phyloP scores from a whole-genome alignment of 768 basidiomycete genomes.

The Mrakia frigida region DNA sequence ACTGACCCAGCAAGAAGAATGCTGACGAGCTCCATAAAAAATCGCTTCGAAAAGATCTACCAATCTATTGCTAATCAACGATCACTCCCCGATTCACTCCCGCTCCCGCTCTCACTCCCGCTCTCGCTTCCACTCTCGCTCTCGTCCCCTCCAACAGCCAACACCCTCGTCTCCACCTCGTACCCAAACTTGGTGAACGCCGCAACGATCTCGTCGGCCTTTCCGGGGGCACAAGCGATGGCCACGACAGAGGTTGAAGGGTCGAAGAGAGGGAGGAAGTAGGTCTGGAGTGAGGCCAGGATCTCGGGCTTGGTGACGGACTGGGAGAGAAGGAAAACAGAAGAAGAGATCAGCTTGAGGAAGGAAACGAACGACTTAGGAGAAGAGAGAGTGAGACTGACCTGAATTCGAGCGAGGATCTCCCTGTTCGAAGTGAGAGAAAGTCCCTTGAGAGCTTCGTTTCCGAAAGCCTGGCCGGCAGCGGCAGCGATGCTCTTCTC shows the following conservation, averaged over 20 bases:
- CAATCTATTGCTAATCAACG: too few species aligned
- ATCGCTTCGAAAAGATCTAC: too few species aligned
- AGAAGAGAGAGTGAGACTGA: conserved; percentile 23
- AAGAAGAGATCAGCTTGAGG: neutral
- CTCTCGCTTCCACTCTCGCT: conserved; percentile 23
- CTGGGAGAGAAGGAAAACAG: conserved; percentile 42
- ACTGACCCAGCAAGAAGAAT: too few species aligned
- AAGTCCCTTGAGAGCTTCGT: conserved; percentile 85
- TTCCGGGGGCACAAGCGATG: conserved; percentile 75
- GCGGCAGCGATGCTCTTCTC: conserved; percentile 84
- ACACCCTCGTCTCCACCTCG: conserved; percentile 53
- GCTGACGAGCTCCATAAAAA: too few species aligned
- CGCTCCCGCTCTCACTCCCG: conserved; percentile 16
- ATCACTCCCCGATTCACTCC: conserved; percentile 16
- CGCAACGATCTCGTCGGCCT: conserved; percentile 63
- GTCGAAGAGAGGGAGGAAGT: conserved; percentile 81
- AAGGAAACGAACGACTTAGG: neutral
- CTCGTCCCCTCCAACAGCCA: conserved; percentile 14
- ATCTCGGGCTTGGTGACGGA: conserved; percentile 75
- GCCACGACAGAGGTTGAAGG: conserved; percentile 69
- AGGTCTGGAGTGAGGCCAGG: conserved; percentile 58
- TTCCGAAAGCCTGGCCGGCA: conserved; percentile 75
- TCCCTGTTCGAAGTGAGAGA: conserved; percentile 66
- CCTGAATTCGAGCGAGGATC: conserved; percentile 66
- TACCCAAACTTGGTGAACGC: conserved; percentile 67